Base-by-base conservation (phyloP, 2,329 filamentous ascomycete species). In the Cadophora sp. region DNA sequence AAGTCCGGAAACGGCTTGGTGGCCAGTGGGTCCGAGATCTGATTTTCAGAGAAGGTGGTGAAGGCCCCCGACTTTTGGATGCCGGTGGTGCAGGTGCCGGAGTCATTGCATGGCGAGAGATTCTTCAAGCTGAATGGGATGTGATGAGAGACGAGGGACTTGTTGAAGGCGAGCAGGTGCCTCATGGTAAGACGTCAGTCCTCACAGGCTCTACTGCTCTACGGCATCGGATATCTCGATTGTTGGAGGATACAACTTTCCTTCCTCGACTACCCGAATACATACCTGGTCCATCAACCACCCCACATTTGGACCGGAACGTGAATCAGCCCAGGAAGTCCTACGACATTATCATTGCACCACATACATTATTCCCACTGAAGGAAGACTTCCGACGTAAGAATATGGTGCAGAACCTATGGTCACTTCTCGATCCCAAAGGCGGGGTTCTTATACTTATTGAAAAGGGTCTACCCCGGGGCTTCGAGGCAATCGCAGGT, bases 241-340 rank as follows among this genome's bases (percentile, higher is more conserved):
- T 98, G 71, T 82, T 99, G 14, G 86, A 97, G 46, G 91, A 97
- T 77, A 98, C 96, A 0, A 97, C 92, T 0, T 97, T 99, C 77
- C 84, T 99, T 8, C 94, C 95, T 8, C 89, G 94, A 4, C 82
- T 98, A n/a, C 96, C 96, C 0, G 93, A 98, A 76, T 94, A 95
- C 71, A 80, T 93, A 29, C 90, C 91, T 76, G 86, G 87, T 1
- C 83, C 86, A 26, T 83, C 89, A 67, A 87, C 87, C 60, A 83
- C 85, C 11, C 84, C 87, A 22, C 85, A 86, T 43, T 78, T 92
- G 5, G 87, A 92, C 66, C 86, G 87, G 24, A 83, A 85, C 24
- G 79, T 82, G 34, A 78, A 82, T 9, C 83, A 86, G 6, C 83
- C 85, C 3, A 87, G 91, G 69, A 97, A 98, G 80, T 86, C 88